Percentiles rank a stretch among this genome's conserved stretches.
Conservation (phyloP, 768 basidiomycete genomes). For the Russula abietina region DNA sequence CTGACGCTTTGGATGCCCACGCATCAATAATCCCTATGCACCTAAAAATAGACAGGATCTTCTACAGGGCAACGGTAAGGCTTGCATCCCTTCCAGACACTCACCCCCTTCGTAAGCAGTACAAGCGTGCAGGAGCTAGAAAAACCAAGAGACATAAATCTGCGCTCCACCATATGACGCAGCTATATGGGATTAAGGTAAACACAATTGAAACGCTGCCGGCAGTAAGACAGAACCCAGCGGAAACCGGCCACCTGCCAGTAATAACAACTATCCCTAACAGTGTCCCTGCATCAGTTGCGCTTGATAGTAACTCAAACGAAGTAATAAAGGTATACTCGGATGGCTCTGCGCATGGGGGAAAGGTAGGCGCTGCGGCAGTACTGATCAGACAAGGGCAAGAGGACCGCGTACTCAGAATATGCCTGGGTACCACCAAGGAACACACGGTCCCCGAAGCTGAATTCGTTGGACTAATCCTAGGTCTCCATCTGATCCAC, state of each 20-base stretch:
- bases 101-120: neutral
- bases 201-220: too few relatives aligned
- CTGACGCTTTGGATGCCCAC: neutral
- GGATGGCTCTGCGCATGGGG: neutral
- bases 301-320: neutral
- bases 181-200: too few relatives aligned
- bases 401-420: neutral
- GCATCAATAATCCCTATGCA: neutral
- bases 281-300: neutral
- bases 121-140: too few relatives aligned
- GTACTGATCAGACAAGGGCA: neutral
- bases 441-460: neutral
- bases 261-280: accelerated
- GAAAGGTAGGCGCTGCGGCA: neutral
- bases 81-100: neutral
- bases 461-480: neutral
- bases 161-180: too few relatives aligned
- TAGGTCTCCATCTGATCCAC: neutral
- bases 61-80: neutral
- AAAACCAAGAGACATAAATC: too few relatives aligned
- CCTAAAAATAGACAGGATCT: neutral
- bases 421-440: neutral
- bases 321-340: neutral
- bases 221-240: too few relatives aligned
- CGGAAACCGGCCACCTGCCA: too few relatives aligned